Conservation (phyloP, 83 land plant species). For the Larix sibirica region DNA sequence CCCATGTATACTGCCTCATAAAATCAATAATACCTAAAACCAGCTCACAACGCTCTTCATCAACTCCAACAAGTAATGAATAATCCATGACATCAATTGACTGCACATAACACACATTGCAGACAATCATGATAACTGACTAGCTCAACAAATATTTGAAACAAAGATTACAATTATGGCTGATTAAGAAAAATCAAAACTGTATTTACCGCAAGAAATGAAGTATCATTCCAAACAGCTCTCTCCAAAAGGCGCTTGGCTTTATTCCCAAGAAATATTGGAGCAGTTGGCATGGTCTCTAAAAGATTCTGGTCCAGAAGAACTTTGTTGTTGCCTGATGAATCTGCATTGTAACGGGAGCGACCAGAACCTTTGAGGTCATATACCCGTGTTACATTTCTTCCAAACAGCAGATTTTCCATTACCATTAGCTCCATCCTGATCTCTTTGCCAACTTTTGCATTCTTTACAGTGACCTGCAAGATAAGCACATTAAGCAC, state of each 20-base stretch:
- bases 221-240: conserved; percentile 93
- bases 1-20: conserved; percentile 96
- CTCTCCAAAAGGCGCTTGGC: conserved; percentile 80
- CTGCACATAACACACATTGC: conserved; percentile 28
- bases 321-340: conserved; percentile 72
- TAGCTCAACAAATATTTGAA: background rate
- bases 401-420: conserved; percentile 81
- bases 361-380: conserved; percentile 85
- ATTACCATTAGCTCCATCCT: conserved; percentile 93
- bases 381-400: conserved; percentile 66
- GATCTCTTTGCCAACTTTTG: conserved; percentile 62
- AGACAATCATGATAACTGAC: background rate
- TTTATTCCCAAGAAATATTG: conserved; percentile 85
- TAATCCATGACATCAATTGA: conserved; percentile 88
- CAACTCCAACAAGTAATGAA: conserved; percentile 84
- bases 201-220: conserved; percentile 74
- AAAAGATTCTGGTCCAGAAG: conserved; percentile 81
- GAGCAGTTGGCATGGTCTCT: conserved; percentile 76
- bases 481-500: background rate
- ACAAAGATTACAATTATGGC: background rate
- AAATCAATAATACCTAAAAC: conserved; percentile 90
- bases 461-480: conserved; percentile 50
- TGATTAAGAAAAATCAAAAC: background rate
- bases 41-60: conserved; percentile 70
- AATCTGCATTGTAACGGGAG: conserved; percentile 82